These are phyloP conservation scores for Oehlia diaphana DNA, from an alignment of 192 early-diverging fungal genomes.

Conservation along the genomic window DNA sequence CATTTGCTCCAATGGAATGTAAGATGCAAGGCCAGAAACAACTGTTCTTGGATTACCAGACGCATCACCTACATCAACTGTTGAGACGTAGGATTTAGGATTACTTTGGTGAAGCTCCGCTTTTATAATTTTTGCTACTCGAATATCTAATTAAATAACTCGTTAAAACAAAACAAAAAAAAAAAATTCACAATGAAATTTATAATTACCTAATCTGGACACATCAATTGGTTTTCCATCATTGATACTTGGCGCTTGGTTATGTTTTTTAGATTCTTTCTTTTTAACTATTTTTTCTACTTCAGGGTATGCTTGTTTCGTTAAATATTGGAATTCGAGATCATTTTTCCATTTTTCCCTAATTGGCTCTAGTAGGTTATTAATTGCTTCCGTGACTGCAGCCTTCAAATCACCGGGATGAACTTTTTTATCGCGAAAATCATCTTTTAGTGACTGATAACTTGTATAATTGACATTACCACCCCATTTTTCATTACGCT, in stretches of 20 bases:
- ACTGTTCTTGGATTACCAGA: slow-evolving; percentile 57
- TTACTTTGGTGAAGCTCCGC: slow-evolving; percentile 53
- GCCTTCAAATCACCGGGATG: slow-evolving; percentile 96
- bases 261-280: slow-evolving; percentile 30
- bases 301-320: slow-evolving; percentile 83
- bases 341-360: slow-evolving; percentile 67
- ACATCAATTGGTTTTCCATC: slow-evolving; percentile 14
- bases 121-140: slow-evolving; percentile 61
- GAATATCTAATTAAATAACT: slow-evolving; percentile 48
- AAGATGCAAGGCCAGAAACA: slow-evolving; percentile 60
- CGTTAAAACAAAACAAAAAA: no score
- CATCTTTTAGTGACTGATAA: slow-evolving; percentile 76
- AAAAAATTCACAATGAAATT: background rate
- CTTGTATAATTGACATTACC: slow-evolving; percentile 77
- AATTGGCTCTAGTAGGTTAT: slow-evolving; percentile 86
- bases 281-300: slow-evolving; percentile 47
- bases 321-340: slow-evolving; percentile 69
- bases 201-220: slow-evolving; percentile 12
- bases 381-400: slow-evolving; percentile 79
- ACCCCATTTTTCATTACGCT: slow-evolving; percentile 88
- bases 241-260: background rate
- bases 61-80: slow-evolving; percentile 58
- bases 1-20: slow-evolving; percentile 56
- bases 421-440: slow-evolving; percentile 83
- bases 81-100: slow-evolving; percentile 57